These are phyloP conservation scores for Aquanectria penicillioides DNA, from an alignment of 2,329 filamentous ascomycete species.

Conservation along the genomic window DNA sequence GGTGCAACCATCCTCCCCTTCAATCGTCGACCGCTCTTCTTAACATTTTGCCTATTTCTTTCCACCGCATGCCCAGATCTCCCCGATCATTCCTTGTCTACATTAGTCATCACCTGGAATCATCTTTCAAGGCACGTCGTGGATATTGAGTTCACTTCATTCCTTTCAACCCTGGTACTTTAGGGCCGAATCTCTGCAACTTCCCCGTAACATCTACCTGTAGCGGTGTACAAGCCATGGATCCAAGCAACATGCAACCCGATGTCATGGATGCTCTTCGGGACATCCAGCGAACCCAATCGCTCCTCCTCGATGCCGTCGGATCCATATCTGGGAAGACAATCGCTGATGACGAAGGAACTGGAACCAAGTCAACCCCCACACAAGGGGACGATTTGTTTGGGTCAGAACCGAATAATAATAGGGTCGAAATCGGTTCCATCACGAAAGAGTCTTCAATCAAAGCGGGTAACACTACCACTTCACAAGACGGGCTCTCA, in stretches of 20 bases:
- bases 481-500: constrained; percentile 37
- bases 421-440: constrained; percentile 14
- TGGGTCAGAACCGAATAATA: constrained; percentile 23
- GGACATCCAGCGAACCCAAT: constrained; percentile 55
- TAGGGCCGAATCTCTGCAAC: neutral
- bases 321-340: constrained; percentile 50
- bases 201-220: neutral
- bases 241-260: constrained; percentile 30
- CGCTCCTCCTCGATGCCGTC: constrained; percentile 52
- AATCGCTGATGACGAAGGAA: constrained; percentile 23
- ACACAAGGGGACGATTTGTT: constrained; percentile 12
- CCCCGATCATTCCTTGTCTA: neutral
- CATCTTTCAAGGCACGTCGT: neutral
- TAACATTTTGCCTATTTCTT: constrained; percentile 5
- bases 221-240: constrained; percentile 35
- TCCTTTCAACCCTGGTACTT: neutral
- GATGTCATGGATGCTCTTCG: constrained; percentile 46
- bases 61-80: neutral
- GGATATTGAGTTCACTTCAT: neutral
- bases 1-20: constrained; percentile 35
- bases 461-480: constrained; percentile 28
- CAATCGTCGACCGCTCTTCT: constrained; percentile 29
- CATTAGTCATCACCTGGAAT: neutral
- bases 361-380: constrained; percentile 12
- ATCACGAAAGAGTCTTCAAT: constrained; percentile 24